These are phyloP conservation scores for Cryphonectria nitschkei DNA, from an alignment of 2,329 filamentous ascomycete species.

Conservation along the genomic window DNA sequence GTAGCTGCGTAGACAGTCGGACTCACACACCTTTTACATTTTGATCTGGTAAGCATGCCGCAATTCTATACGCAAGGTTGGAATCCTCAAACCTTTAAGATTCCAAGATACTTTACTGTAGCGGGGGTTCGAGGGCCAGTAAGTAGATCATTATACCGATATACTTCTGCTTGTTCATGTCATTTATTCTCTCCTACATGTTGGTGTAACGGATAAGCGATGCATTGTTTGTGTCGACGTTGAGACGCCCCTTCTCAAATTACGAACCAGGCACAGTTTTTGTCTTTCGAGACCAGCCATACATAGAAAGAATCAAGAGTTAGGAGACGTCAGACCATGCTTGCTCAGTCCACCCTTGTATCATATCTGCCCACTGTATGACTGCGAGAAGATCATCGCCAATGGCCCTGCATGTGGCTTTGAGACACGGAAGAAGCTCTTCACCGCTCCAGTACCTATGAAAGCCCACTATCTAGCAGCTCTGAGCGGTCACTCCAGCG, in stretches of 20 bases:
- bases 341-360: not conserved
- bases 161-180: too few species aligned
- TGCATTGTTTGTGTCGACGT: not conserved
- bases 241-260: not conserved
- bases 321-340: not conserved
- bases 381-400: not conserved
- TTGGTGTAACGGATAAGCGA: not conserved
- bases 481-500: not conserved
- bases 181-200: not conserved
- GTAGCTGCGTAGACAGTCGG: too few species aligned
- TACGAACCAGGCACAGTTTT: not conserved
- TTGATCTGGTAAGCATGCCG: too few species aligned
- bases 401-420: conserved; percentile 3
- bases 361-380: not conserved
- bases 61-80: too few species aligned
- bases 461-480: not conserved
- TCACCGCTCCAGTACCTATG: not conserved
- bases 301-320: not conserved
- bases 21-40: too few species aligned
- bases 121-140: not conserved
- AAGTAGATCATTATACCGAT: not conserved
- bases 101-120: not conserved
- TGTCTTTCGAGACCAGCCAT: not conserved
- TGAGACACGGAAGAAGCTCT: not conserved
- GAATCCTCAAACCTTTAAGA: too few species aligned